Conservation (phyloP, 371 early-diverging fungal species). For the Mortierella sp. region DNA sequence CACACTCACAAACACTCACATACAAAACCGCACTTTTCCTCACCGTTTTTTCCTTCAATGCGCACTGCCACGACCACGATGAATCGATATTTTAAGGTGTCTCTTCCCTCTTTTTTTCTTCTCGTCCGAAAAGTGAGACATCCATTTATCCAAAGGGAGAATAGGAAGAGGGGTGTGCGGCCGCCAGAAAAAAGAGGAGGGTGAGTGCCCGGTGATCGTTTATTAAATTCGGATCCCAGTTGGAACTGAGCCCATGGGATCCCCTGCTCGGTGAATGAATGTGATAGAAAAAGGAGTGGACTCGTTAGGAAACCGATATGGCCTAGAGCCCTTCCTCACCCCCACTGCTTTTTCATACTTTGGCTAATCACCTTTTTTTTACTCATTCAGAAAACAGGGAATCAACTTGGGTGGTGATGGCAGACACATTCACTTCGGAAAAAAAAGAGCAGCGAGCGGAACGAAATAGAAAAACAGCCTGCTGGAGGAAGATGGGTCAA, state of each 20-base stretch:
- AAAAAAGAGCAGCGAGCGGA: not conserved
- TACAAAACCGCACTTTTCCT: not conserved
- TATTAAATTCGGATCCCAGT: not conserved
- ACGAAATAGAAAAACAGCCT: not conserved
- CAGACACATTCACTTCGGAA: not conserved
- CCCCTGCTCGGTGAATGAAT: not conserved
- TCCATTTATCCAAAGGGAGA: not conserved
- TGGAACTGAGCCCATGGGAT: not conserved
- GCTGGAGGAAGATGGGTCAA: not conserved
- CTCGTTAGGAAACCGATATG: not conserved
- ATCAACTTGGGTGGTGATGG: not conserved
- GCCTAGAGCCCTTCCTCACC: not conserved
- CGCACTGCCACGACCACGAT: not conserved
- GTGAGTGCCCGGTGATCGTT: not conserved
- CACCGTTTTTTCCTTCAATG: not conserved
- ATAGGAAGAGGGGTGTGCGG: no score
- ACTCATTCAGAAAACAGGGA: not conserved
- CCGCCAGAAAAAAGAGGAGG: no score
- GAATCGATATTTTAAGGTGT: not conserved
- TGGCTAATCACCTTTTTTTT: not conserved
- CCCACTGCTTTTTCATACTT: not conserved
- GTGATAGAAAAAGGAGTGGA: no score
- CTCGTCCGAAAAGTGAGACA: conserved; percentile 6
- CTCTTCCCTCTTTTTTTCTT: not conserved
- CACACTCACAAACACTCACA: not conserved